Evolutionary conservation across 1,284 basidiomycete species (phyloP), one percentile per base, ranked within the genome.

Genomic region (Ceratobasidium sp.): DNA sequence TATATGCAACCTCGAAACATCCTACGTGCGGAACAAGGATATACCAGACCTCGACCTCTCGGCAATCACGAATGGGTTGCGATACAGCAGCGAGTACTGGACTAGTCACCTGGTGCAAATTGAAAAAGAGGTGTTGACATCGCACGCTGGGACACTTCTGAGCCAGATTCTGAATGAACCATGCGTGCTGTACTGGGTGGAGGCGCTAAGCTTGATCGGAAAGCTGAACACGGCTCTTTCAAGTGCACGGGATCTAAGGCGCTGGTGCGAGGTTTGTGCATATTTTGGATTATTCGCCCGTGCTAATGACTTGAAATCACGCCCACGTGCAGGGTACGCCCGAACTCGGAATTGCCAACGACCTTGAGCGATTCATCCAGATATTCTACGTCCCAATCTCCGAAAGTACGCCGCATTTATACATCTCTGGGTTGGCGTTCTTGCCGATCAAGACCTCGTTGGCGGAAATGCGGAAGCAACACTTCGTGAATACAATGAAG

Each of bases 101-200:
- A 62, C 50, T 16, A 33, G 14, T 30, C 78, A 76, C 46, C n/a
- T 78, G n/a, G n/a, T 38, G 33, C 38, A 48, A 59, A 27, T 48
- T 16, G 30, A 50, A 23, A 55, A 38, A 27, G 7, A 0, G 5
- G 55, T 4, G n/a, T 46, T n/a, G 64, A 46, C 16, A 18, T 33
- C 10, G 30, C 57, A 8, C 12, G 4, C 3, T 3, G 27, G 30
- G 5, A 23, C 4, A 12, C 74, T 62, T 50, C 35, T 59, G 18
- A 23, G 41, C 48, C 18, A 33, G n/a, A 38, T 68, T 44, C 23
- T 71, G 20, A 20, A 35, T 27, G 54, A 33, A 1, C 52, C 41
- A 8, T 18, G 30, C 18, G 23, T 76, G 7, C 55, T 76, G 20
- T 68, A 55, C 10, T 78, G 78, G 78, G 33, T 78, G 12, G 78